Evolutionary conservation across 2,329 filamentous ascomycete species (phyloP), one percentile per base, ranked within the genome.

Genomic region (Phaeosphaeriaceae sp.): DNA sequence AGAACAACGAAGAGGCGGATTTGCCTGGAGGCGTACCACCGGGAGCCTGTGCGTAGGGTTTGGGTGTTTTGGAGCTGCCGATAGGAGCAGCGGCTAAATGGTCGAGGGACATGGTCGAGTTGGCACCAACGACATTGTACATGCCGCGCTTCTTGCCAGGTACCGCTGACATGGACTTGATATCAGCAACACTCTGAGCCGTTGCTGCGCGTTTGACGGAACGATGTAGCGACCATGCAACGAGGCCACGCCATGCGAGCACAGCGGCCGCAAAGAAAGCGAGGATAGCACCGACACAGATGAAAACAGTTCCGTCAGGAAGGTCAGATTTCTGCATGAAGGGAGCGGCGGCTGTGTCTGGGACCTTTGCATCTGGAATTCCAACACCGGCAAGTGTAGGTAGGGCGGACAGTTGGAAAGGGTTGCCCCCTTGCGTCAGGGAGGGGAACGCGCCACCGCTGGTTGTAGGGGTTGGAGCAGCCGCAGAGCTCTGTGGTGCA

Each of bases 281-380:
- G 6, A 99, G 83, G 21, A 91, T 87, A 20, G 92, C 89, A 37
- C 94, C 94, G 1, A 97, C 94, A 17, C 87, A 88, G 64, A 99
- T 99, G 77, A 99, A 99, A 50, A 99, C 88, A 3, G 93, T 97
- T 46, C 94, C 94, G 66, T 97, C 89, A 2, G 94, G 94, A 9
- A 92, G 80, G 44, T 77, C 87, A 1, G 92, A 95, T 65, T 87
- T 86, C 68, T 92, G 87, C 90, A 97, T 96, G 71, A 90, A 99
- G 13, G 93, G 92, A 4, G 94, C 94, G 66, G 88, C 84, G 32
- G 83, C 81, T 3, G 90, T 96, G 20, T 92, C 89, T 6, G 94
- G 94, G 2, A 97, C 87, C 20, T 85, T 83, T 3, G 91, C 81
- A 1, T 88, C 77, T 4, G 92, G 89, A 57, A 84, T 83, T 57